Percentiles rank a stretch among this genome's conserved stretches.
These are phyloP conservation scores for Senecio squalidus DNA, from an alignment of 140 eudicot species.

Conservation along the genomic window DNA sequence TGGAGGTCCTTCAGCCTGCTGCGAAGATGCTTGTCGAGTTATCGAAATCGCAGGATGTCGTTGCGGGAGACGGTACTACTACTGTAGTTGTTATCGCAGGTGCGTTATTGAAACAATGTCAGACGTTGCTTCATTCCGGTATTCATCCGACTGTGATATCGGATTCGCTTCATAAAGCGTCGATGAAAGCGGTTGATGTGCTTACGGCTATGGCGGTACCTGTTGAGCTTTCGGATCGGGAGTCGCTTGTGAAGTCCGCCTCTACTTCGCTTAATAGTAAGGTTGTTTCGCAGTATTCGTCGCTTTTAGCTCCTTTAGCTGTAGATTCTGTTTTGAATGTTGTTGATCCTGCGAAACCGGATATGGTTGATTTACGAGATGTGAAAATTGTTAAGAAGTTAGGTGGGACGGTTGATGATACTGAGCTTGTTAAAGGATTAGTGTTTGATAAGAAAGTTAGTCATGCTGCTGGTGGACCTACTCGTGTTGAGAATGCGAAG, in stretches of 20 bases:
- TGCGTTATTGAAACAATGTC: constrained; percentile 64
- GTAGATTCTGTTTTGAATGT: constrained; percentile 80
- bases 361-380: constrained; percentile 76
- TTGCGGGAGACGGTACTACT: constrained; percentile 93
- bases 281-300: constrained; percentile 85
- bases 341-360: constrained; percentile 72
- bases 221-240: constrained; percentile 77
- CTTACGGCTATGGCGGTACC: constrained; percentile 84
- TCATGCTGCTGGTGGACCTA: constrained; percentile 76
- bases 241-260: constrained; percentile 65
- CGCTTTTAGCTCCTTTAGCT: constrained; percentile 80
- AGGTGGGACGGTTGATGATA: constrained; percentile 92
- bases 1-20: constrained; percentile 91
- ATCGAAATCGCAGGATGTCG: constrained; percentile 74
- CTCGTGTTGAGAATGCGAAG: constrained; percentile 81
- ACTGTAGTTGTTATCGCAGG: constrained; percentile 94
- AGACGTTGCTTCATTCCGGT: constrained; percentile 47
- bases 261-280: constrained; percentile 83
- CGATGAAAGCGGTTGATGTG: constrained; percentile 56
- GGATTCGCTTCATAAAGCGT: constrained; percentile 60
- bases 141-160: constrained; percentile 82
- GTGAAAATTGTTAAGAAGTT: constrained; percentile 78
- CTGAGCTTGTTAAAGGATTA: constrained; percentile 76
- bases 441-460: constrained; percentile 91
- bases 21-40: constrained; percentile 90